Base-by-base conservation (phyloP, 2,329 filamentous ascomycete genomes). In the Fusarium sarcochroum region DNA sequence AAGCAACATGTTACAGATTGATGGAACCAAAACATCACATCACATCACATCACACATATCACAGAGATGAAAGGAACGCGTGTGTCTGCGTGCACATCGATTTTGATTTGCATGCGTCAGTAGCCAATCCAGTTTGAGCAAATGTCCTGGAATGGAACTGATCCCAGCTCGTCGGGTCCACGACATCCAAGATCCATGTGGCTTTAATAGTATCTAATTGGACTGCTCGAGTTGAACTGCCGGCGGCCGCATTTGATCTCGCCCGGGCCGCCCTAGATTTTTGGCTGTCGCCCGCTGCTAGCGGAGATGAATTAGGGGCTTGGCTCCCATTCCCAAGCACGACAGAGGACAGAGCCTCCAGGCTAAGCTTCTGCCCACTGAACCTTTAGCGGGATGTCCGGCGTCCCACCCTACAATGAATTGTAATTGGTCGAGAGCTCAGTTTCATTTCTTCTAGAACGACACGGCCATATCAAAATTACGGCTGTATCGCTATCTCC, bases 61-160 rank as follows among this genome's bases (percentile, higher is more conserved):
- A n/a, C n/a, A 48, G 21, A 60, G 25, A 54, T n/a, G 6, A 10
- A 59, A 47, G 48, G 49, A 35, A 46, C 47, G 32, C 11, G 35
- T 57, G 37, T 67, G 21, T 20, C 38, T 27, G 23, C 15, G 13
- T 37, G 11, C n/a, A 17, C 13, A 8, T 18, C 15, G 20, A 11
- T 13, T 30, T 30, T 30, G 27, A 30, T 30, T 13, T 30, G 27
- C 27, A 30, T 30, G 27, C 27, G 13, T 11, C 27, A 56, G 34
- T 46, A 62, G 45, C 66, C 66, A 69, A 69, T 69, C 66, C 53
- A 18, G 45, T 34, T 25, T 46, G 27, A 58, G 66, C 35, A 55
- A 53, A 37, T 46, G 44, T 44, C 66, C 66, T 53, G 66, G 66
- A 66, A 69, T 48, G 61, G 65, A 68, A 68, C 46, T 60, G 18